phyloP scores from a whole-genome alignment of 345 rosid species.

The Mangifera indica region DNA sequence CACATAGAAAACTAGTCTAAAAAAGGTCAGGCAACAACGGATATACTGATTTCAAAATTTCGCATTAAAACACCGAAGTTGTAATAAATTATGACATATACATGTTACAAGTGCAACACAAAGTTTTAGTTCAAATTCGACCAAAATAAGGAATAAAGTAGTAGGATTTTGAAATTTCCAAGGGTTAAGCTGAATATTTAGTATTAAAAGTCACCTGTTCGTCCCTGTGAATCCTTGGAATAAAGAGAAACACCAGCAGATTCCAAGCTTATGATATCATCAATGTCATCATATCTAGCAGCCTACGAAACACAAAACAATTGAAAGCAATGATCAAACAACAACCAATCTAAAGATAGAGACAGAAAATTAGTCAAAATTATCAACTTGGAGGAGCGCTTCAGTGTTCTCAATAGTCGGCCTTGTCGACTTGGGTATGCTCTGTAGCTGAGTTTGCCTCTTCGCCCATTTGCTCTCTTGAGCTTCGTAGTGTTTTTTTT shows the following conservation, averaged over 20 bases:
- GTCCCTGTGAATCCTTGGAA: slow-evolving; percentile 81
- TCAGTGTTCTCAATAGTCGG: slow-evolving; percentile 46
- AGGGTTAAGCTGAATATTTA: not conserved
- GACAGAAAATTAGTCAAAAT: not conserved
- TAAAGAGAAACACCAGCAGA: slow-evolving; percentile 65
- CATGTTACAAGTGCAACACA: too few species aligned
- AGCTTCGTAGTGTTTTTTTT: too few species aligned
- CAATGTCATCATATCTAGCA: slow-evolving; percentile 80
- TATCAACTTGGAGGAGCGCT: slow-evolving; percentile 57
- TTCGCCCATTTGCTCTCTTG: slow-evolving; percentile 35
- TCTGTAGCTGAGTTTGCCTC: slow-evolving; percentile 29
- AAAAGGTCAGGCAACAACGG: too few species aligned
- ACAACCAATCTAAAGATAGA: not conserved
- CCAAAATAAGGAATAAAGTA: too few species aligned
- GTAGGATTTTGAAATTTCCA: too few species aligned
- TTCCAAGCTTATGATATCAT: slow-evolving; percentile 58
- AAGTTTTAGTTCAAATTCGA: too few species aligned
- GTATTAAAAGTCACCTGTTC: slow-evolving; percentile 50
- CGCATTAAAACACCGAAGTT: too few species aligned
- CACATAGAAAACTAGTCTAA: too few species aligned
- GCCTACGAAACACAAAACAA: slow-evolving; percentile 51
- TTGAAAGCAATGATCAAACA: not conserved
- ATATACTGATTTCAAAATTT: too few species aligned
- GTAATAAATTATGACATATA: too few species aligned
- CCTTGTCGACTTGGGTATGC: slow-evolving; percentile 3